These are phyloP conservation scores for Plasmopara halstedii DNA, from an alignment of 352 stramenopile genomes.

Conservation along the genomic window DNA sequence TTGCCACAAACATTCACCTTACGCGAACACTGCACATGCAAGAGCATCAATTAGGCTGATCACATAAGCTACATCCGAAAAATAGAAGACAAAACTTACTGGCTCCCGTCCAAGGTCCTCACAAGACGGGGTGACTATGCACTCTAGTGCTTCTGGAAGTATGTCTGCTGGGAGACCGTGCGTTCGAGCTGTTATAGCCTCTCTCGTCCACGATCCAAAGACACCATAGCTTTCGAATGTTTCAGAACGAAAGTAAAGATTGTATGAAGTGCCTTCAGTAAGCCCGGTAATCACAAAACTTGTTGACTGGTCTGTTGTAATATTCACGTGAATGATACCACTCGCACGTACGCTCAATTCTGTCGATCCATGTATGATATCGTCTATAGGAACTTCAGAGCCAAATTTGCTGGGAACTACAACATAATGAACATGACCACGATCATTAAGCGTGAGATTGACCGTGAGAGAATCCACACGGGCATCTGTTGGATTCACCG, in stretches of 20 bases:
- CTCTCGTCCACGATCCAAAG: slow-evolving; percentile 43
- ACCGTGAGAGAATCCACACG: slow-evolving; percentile 61
- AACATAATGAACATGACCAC: slow-evolving; percentile 59
- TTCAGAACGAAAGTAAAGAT: slow-evolving; percentile 68
- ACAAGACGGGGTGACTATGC: slow-evolving; percentile 35
- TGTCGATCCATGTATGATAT: slow-evolving; percentile 4
- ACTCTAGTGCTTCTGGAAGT: slow-evolving; percentile 49
- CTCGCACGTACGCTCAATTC: slow-evolving; percentile 18
- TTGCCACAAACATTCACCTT: slow-evolving; percentile 55
- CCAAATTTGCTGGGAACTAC: slow-evolving; percentile 27
- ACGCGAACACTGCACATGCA: slow-evolving; percentile 27
- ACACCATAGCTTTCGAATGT: slow-evolving; percentile 69
- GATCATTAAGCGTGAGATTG: slow-evolving; percentile 33
- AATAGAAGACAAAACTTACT: slow-evolving; percentile 15
- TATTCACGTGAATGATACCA: slow-evolving; percentile 20
- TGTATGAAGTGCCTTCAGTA: slow-evolving; percentile 49
- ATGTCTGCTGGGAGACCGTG: slow-evolving; percentile 60
- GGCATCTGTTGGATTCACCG: slow-evolving; percentile 43
- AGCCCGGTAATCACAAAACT: slow-evolving; percentile 46
- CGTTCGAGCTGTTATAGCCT: slow-evolving; percentile 40
- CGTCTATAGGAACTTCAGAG: slow-evolving; percentile 7
- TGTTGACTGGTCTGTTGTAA: slow-evolving; percentile 9
- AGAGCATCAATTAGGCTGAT: not conserved
- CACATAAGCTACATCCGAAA: no score
- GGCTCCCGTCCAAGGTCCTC: slow-evolving; percentile 39